Base-by-base conservation (phyloP, 495 filamentous ascomycete genomes). In the Penicillium coffeae region DNA sequence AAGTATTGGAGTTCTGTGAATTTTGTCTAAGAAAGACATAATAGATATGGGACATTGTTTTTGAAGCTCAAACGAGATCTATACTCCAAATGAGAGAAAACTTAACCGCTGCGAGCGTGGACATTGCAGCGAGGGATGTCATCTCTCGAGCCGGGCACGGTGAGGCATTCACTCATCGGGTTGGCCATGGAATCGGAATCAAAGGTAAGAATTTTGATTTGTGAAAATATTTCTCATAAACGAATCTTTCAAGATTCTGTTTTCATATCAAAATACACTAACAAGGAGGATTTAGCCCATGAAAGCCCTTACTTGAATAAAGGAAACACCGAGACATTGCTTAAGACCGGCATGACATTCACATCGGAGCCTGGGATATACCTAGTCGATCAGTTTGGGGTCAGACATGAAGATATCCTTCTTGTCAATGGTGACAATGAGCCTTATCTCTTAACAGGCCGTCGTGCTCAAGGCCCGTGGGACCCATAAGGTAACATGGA, bases 351-450 rank as follows among this genome's bases (percentile, higher is more conserved):
- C 0, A 82, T 81, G 78, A 60, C 66, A 0, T 79, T 80, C 50
- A 80, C 79, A 0, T 72, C 70, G 15, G 79, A 81, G 62, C 77
- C 79, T 3, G 78, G 78, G 0, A 68, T 79, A 18, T 80, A 82
- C 51, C 54, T 81, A 5, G 63, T 71, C 12, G 68, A 71, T 10
- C 69, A 74, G 48, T 80, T 81, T 56, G 77, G 77, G 9, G 76
- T 79, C 4, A 63, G 78, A 22, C 73, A 78, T 62, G 77, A 80
- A 55, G 76, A 79, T 54, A 58, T 79, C 2, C 68, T 75, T 46
- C 61, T 79, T 5, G 68, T 81, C 1, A 71, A 50, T 38, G 70
- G 71, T 34, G 53, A 71, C 32, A 70, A 60, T 1, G 71, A 74
- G 35, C 66, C 75, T 8, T 62, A 72, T 22, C 51, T 77, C 25